Conservation (phyloP, 352 stramenopile species). For the Phytophthora pluvialis region DNA sequence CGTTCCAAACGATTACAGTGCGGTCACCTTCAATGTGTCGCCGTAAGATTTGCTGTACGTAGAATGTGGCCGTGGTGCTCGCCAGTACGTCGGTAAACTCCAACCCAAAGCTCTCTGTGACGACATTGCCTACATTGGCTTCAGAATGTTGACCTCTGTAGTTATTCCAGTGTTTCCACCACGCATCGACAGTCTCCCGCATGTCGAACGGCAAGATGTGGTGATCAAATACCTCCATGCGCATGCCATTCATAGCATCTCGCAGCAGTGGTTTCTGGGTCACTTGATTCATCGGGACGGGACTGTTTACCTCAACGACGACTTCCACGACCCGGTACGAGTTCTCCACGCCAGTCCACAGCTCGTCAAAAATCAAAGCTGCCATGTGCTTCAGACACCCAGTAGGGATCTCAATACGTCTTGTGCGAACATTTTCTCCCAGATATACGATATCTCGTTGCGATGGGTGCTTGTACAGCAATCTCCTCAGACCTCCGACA, state of each 20-base stretch:
- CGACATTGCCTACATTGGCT: constrained; percentile 36
- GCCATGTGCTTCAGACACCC: constrained; percentile 11
- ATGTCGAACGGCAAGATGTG: constrained; percentile 44
- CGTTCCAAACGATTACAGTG: constrained; percentile 59
- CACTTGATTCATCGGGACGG: constrained; percentile 8
- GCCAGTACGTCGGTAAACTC: constrained; percentile 48
- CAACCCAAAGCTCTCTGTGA: constrained; percentile 55
- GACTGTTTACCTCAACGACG: constrained; percentile 27
- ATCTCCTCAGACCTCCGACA: constrained; percentile 18
- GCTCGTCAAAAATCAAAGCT: constrained; percentile 36
- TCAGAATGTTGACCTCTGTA: constrained; percentile 22
- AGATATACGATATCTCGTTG: constrained; percentile 6
- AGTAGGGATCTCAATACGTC: constrained; percentile 26
- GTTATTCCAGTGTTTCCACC: constrained; percentile 38
- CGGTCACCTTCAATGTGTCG: constrained; percentile 57
- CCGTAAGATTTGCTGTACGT: constrained; percentile 54
- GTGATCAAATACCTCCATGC: constrained; percentile 40
- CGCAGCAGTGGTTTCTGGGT: constrained; percentile 26
- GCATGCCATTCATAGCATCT: constrained; percentile 35
- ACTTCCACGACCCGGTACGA: constrained; percentile 38
- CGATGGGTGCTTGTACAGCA: constrained; percentile 20
- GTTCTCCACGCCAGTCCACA: constrained; percentile 35
- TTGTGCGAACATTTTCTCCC: constrained; percentile 9
- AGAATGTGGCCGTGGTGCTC: constrained; percentile 51
- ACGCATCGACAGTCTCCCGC: constrained; percentile 30